Conservation (phyloP, 108 stramenopile genomes). For the Fistulifera solaris region DNA sequence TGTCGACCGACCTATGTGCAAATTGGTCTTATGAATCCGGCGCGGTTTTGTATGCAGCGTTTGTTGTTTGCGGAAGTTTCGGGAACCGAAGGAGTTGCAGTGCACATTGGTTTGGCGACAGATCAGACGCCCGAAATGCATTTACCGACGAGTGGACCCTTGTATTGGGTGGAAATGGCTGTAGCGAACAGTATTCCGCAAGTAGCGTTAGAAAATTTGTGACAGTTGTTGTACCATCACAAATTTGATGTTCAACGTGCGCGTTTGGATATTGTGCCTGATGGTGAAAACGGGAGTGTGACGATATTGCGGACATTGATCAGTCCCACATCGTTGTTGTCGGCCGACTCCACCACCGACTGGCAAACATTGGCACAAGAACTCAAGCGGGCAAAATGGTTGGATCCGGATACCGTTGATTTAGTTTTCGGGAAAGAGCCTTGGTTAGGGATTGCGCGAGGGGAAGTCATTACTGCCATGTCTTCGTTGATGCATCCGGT, state of each 20-base stretch:
- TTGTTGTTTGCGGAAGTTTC: conserved; percentile 70
- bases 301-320: conserved; percentile 83
- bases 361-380: conserved; percentile 46
- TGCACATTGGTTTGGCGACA: conserved; percentile 48
- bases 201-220: conserved; percentile 76
- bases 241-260: conserved; percentile 84
- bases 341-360: too few relatives aligned
- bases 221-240: conserved; percentile 71
- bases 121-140: conserved; percentile 20
- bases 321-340: conserved; percentile 1
- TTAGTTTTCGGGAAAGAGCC: conserved; percentile 73
- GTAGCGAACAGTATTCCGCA: conserved; percentile 85
- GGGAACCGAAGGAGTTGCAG: conserved; percentile 82
- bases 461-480: conserved; percentile 88
- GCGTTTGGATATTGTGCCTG: conserved; percentile 83
- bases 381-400: conserved; percentile 86
- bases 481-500: conserved; percentile 85
- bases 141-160: conserved; percentile 24
- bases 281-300: conserved; percentile 88
- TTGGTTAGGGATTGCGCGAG: conserved; percentile 66
- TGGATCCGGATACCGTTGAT: conserved; percentile 80
- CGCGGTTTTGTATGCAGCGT: conserved; percentile 75
- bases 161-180: conserved; percentile 89
- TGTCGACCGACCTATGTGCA: conserved; percentile 70
- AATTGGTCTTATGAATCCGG: conserved; percentile 45